Base-by-base conservation (phyloP, 331 rosid genomes). In the Spiraea crenata region DNA sequence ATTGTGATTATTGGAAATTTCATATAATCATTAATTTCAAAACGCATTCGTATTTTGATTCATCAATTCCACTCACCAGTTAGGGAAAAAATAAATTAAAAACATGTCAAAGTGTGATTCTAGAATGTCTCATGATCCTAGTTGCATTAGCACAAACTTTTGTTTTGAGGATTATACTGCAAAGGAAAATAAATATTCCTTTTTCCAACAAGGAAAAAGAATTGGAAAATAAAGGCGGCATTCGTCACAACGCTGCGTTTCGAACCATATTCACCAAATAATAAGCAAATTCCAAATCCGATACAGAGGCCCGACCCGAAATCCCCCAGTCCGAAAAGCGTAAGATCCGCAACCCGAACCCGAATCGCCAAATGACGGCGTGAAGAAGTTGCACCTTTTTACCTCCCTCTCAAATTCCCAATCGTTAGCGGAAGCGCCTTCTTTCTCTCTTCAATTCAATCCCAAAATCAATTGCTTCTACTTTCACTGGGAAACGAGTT, bases 341-440 rank as follows among this genome's bases (percentile, higher is more conserved):
- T 14, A 35, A 56, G 7, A 25, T 42, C 47, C 47, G 47, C 7
- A 14, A 6, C 47, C 65, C 65, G 45, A 44, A 16, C 44, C 50
- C 67, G 37, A 42, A 63, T 41, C 34, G 45, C 45, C 48, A 19
- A 40, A 37, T 19, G 67, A 63, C 38, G 52, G 68, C 67, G 50
- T 19, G 52, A 48, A 48, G 2, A 48, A 15, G 4, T 48, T 15
- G 47, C 2, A 42, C 8, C 9, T 42, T 42, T 42, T 0, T 1
- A 7, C 47, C 47, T 42, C 47, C 47, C 9, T 42, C 47, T 42
- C 47, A 42, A 42, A 3, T 42, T 9, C 11, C 31, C 31, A 25
- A 25, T 25, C 2, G 31, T 25, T 25, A 25, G 31, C 31, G 2
- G 31, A 25, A 25, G 31, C 31, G 31, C 17, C 15, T 25, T 13